phyloP scores from a whole-genome alignment of 352 stramenopile genomes.

The Phytophthora citrophthora region DNA sequence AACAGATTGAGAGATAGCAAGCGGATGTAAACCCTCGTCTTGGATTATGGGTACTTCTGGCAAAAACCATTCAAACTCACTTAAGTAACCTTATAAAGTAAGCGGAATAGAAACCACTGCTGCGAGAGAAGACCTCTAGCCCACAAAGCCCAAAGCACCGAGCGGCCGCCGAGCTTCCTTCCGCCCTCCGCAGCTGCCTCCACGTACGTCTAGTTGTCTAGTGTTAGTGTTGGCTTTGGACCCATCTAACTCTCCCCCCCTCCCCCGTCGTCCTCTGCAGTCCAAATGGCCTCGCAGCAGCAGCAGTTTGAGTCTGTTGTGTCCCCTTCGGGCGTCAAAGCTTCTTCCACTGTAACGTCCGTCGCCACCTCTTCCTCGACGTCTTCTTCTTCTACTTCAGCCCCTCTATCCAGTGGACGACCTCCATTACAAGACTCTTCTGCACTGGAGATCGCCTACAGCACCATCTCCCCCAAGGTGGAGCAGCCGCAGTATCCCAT shows the following conservation, averaged over 20 bases:
- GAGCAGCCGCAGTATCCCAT: conserved; percentile 59
- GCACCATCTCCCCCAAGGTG: conserved; percentile 80
- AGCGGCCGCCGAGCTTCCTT: conserved; percentile 31
- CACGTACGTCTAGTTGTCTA: conserved; percentile 8
- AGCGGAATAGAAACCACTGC: conserved; percentile 18
- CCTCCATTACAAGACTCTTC: conserved; percentile 37
- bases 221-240: not conserved
- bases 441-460: conserved; percentile 81
- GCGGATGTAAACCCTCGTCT: no score
- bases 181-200: conserved; percentile 34
- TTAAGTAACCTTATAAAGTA: conserved; percentile 30
- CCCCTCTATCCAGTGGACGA: conserved; percentile 15
- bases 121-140: conserved; percentile 1
- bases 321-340: conserved; percentile 6
- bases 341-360: conserved; percentile 4
- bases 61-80: not conserved
- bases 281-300: conserved; percentile 32
- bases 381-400: conserved; percentile 9
- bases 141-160: conserved; percentile 25
- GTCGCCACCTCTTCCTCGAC: not conserved
- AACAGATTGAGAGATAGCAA: no score
- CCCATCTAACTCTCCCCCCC: conserved; percentile 9
- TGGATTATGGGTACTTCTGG: no score
- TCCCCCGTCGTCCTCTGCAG: conserved; percentile 6
- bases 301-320: conserved; percentile 26